A percentile compares a stretch with the other conserved stretches of the same genome.
phyloP scores from a whole-genome alignment of 345 rosid genomes.

The Combretum micranthum region DNA sequence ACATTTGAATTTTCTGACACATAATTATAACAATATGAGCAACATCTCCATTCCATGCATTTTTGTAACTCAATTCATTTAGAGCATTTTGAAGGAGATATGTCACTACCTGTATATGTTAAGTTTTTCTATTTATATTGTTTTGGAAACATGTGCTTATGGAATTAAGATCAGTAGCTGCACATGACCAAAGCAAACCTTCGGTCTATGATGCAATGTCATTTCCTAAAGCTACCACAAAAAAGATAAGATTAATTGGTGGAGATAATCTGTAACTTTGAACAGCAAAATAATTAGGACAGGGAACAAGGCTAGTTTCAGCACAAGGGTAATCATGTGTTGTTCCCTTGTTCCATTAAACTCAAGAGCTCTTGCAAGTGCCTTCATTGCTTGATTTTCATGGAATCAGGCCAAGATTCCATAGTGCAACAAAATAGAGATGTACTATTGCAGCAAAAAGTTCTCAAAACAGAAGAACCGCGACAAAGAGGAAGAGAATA shows the following conservation, averaged over 20 bases:
- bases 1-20: too few species aligned
- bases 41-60: too few species aligned
- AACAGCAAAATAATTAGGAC: conserved; percentile 1
- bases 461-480: too few species aligned
- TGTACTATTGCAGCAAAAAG: neutral
- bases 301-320: conserved; percentile 1
- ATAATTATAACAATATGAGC: too few species aligned
- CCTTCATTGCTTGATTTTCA: conserved; percentile 1
- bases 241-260: neutral
- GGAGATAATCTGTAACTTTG: neutral
- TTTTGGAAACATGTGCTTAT: too few species aligned
- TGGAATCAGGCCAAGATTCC: conserved; percentile 1
- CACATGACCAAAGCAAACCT: too few species aligned
- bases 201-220: neutral
- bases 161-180: too few species aligned
- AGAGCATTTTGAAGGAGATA: too few species aligned
- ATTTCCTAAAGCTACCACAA: neutral
- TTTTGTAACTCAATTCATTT: too few species aligned
- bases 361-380: conserved; percentile 2
- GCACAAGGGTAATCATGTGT: conserved; percentile 1
- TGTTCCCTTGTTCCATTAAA: neutral
- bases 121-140: too few species aligned
- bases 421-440: neutral
- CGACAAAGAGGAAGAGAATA: neutral
- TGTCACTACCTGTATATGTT: too few species aligned